phyloP scores from a whole-genome alignment of 2,329 filamentous ascomycete species.

The Fusarium tanahbumbuense region DNA sequence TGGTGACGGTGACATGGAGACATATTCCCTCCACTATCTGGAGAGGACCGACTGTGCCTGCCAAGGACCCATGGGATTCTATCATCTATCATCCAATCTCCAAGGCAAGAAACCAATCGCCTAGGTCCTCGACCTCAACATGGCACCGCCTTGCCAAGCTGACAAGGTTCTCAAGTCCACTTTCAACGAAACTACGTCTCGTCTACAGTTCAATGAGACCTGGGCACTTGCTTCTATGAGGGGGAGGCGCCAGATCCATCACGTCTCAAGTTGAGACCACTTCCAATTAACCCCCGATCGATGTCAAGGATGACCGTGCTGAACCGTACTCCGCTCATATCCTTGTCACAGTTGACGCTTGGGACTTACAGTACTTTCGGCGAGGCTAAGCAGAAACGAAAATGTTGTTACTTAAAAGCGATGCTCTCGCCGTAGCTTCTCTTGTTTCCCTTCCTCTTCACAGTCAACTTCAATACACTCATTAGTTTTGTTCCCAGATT shows the following conservation, averaged over 20 bases:
- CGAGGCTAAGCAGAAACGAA: not conserved
- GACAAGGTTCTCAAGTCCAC: constrained; percentile 18
- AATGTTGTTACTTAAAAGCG: constrained; percentile 31
- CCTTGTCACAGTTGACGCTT: constrained; percentile 30
- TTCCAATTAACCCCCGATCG: constrained; percentile 43
- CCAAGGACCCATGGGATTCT: constrained; percentile 23
- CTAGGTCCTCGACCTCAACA: constrained; percentile 28
- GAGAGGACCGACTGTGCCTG: constrained; percentile 17
- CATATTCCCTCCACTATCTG: constrained; percentile 36
- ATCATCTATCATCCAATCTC: constrained; percentile 19
- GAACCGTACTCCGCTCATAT: constrained; percentile 10
- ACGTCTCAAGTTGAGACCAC: constrained; percentile 47
- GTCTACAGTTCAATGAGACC: constrained; percentile 33
- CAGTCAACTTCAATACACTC: constrained; percentile 35
- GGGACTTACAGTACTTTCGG: constrained; percentile 17
- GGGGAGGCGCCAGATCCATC: constrained; percentile 36
- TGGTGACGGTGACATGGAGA: constrained; percentile 3
- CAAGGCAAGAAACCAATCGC: constrained; percentile 8
- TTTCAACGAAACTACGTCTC: constrained; percentile 29
- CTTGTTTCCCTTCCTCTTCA: constrained; percentile 28
- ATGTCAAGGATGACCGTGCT: constrained; percentile 35
- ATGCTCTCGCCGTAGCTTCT: constrained; percentile 25
- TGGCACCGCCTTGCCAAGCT: constrained; percentile 23
- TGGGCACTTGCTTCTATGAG: constrained; percentile 20
- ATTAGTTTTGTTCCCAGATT: constrained; percentile 42